Base-by-base conservation (phyloP, 2,329 filamentous ascomycete species). In the Trichoderma simmonsii region DNA sequence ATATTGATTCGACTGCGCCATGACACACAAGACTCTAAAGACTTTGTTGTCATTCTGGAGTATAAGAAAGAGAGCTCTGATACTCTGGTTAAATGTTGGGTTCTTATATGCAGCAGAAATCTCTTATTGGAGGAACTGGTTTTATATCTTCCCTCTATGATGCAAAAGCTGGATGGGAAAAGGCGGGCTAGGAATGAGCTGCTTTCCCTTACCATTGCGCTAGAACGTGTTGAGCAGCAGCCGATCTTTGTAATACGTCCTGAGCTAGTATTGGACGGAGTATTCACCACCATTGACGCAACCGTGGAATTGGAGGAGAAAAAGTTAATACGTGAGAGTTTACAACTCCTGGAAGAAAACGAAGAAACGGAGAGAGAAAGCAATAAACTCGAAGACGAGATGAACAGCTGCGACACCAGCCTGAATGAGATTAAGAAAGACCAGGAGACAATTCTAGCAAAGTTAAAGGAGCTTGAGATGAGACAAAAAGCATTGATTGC, bases 11-110 rank as follows among this genome's bases (percentile, higher is more conserved):
- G 71, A 15, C 59, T 73, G 12, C 72, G 71, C 3, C 54, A 70
- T 32, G 11, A 48, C 14, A 28, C 34, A 8, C 18, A 28, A 5
- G 32, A 36, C 12, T 57, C 54, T 4, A 28, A 28, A 21, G 72
- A 73, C 30, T 70, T 73, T 51, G 30, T 73, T 28, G 21, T 72
- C 32, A n/a, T 72, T 6, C 32, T 73, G 2, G 48, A 67, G 14
- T 61, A 67, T 21, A 30, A 62, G 26, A 21, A 67, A 6, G 24
- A 48, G 21, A 57, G 15, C 14, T 1, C 15, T 1, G 15, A 21
- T 14, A 43, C 62, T 34, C 39, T 28, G n/a, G 54, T 62, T 12
- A n/a, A 43, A 15, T 64, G 36, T n/a, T n/a, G 56, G n/a, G 26
- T 72, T 34, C 12, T 71, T 3, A 71, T 59, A 48, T 71, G 65